Base-by-base conservation (phyloP, 768 basidiomycete genomes). In the Collybia mongolica region DNA sequence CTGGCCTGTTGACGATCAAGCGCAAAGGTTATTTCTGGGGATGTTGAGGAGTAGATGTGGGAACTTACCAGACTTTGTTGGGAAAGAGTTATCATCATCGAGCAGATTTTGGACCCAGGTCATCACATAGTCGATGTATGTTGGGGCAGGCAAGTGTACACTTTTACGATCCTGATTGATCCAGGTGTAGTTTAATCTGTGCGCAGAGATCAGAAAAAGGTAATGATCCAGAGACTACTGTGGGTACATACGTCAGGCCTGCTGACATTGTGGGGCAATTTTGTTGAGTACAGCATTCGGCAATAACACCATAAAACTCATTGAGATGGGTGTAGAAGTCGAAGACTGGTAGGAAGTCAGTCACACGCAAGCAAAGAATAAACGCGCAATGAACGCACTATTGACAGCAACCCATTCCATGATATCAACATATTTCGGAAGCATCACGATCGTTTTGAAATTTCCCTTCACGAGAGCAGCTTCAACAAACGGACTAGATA, bases 111-210 rank as follows among this genome's bases (percentile, higher is more conserved):
- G 96, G 4, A 97, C 82, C 93, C 95, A 98, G 17, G 95, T 94
- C 90, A 98, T 94, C 48, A 98, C 96, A 65, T 96, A 98, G 75
- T 98, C 97, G 55, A 98, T 93, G 70, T 98, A 98, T 7, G 93
- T 94, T 4, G 95, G 93, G 12, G 96, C 96, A 15, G 97, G 88
- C 0, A 99, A 76, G 59, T 93, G 83, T 26, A 98, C 90, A 54
- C 84, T 88, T 64, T 93, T 93, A 46, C 92, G 90, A 67, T 89
- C 91, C 64, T 92, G 88, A 69, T 98, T 98, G 61, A 97, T 89
- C 97, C 97, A 99, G 4, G 93, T 93, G 72, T 98, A 98, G 66
- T 88, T 95, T 67, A 98, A 78, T 51, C 93, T 96, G 63, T 14
- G 17, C 26, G 39, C 19, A 32, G 12, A 29, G 2, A 45, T 57